phyloP scores from a whole-genome alignment of 495 filamentous ascomycete genomes.

The Parmelia sp. region DNA sequence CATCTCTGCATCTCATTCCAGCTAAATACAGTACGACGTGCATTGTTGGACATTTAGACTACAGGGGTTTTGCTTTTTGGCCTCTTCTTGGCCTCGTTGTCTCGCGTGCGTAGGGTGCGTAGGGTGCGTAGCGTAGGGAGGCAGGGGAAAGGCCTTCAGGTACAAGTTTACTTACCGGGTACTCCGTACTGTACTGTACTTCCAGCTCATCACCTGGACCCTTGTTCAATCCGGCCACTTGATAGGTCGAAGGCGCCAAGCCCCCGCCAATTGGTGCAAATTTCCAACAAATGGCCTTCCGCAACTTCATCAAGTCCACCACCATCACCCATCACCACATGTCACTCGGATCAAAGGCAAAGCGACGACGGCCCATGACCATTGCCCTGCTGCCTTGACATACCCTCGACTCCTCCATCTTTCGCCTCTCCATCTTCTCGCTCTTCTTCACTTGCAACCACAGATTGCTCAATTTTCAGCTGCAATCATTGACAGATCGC shows the following conservation, averaged over 20 bases:
- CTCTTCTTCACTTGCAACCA: background rate
- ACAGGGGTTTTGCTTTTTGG: background rate
- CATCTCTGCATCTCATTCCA: too few species aligned
- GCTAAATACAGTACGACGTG: background rate
- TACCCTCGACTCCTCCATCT: background rate
- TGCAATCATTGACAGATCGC: conserved; percentile 7
- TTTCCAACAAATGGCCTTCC: background rate
- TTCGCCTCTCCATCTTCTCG: background rate
- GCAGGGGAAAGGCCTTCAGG: background rate
- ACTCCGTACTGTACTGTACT: too few species aligned
- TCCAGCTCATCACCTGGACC: background rate
- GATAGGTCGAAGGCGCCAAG: background rate
- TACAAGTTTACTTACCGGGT: too few species aligned
- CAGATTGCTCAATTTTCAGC: conserved; percentile 1
- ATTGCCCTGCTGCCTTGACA: background rate
- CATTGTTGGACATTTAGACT: background rate
- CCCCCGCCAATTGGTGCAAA: background rate
- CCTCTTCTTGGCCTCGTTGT: background rate
- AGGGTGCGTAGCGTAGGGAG: too few species aligned
- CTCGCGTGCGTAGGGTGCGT: background rate
- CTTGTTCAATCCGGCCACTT: background rate
- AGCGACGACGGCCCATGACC: background rate
- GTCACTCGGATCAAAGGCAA: conserved; percentile 17
- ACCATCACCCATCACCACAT: background rate
- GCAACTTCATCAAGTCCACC: background rate